phyloP scores from a whole-genome alignment of 352 stramenopile species.

The Aphanomyces invadans region DNA sequence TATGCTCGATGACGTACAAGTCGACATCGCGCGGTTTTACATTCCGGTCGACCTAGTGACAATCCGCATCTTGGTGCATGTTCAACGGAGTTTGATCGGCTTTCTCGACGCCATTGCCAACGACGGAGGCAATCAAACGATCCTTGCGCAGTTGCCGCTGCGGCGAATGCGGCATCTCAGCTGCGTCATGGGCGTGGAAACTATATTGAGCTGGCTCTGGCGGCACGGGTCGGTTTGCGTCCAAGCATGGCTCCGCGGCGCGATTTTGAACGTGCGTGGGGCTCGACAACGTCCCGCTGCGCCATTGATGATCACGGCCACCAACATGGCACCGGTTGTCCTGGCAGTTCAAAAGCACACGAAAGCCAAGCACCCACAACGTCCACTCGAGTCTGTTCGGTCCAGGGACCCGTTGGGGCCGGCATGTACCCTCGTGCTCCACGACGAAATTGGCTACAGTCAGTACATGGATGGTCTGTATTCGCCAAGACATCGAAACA shows the following conservation, averaged over 20 bases:
- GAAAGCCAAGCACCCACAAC: neutral
- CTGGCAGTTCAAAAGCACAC: neutral
- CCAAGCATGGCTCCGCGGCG: neutral
- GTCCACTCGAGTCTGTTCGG: neutral
- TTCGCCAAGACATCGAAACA: neutral
- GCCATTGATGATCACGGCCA: neutral
- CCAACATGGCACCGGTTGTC: neutral
- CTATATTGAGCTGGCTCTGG: neutral
- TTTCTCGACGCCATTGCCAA: neutral
- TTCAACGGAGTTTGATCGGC: neutral
- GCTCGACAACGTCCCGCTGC: neutral
- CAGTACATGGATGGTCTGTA: neutral
- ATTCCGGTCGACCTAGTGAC: constrained; percentile 6
- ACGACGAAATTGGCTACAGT: neutral
- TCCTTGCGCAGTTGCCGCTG: too few species aligned
- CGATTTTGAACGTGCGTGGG: neutral
- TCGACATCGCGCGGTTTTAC: constrained; percentile 13
- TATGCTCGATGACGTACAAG: constrained; percentile 4
- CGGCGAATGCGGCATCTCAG: neutral
- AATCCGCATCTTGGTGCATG: neutral
- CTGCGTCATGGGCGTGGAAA: constrained; percentile 10
- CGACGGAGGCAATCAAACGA: neutral
- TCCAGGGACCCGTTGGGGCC: neutral
- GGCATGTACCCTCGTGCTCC: neutral
- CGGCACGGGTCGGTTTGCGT: neutral